Conservation (phyloP, 805 yeast genomes). For the Torulaspora gathmanii region DNA sequence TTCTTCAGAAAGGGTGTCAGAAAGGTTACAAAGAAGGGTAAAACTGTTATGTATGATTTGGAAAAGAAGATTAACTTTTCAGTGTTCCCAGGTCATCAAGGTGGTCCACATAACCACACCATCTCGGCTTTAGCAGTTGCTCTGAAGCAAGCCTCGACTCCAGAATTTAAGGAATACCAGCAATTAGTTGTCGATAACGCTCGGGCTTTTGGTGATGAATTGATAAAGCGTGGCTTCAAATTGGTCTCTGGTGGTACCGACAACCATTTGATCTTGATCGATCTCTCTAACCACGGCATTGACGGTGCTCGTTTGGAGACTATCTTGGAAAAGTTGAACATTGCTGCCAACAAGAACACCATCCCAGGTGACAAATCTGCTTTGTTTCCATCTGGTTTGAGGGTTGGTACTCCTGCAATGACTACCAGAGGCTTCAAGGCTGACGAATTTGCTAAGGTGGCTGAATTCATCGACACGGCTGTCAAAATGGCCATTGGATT, state of each 20-base stretch:
- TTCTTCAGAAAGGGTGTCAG: conserved; percentile 94
- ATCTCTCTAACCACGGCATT: conserved; percentile 65
- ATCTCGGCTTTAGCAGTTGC: conserved; percentile 95
- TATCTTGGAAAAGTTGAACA: conserved; percentile 81
- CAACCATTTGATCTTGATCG: conserved; percentile 84
- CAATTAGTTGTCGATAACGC: conserved; percentile 78
- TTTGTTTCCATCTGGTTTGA: conserved; percentile 89
- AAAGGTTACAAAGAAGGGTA: conserved; percentile 75
- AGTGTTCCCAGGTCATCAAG: conserved; percentile 99
- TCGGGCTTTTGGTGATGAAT: conserved; percentile 63
- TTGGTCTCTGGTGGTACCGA: conserved; percentile 93
- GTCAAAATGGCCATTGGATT: conserved; percentile 61
- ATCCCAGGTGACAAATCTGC: conserved; percentile 97
- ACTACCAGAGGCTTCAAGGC: conserved; percentile 87
- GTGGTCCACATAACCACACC: conserved; percentile 99
- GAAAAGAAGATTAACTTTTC: conserved; percentile 92
- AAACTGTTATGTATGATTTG: conserved; percentile 77
- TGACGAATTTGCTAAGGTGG: conserved; percentile 75
- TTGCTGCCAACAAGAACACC: conserved; percentile 94
- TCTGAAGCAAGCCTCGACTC: conserved; percentile 82
- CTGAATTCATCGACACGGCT: conserved; percentile 73
- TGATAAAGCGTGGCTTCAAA: conserved; percentile 58
- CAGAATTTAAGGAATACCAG: conserved; percentile 86
- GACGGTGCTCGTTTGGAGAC: conserved; percentile 97
- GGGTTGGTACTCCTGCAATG: conserved; percentile 99